Evolutionary conservation across 768 basidiomycete genomes (phyloP), one percentile per base, ranked within the genome.

Genomic region (Trametes cubensis): DNA sequence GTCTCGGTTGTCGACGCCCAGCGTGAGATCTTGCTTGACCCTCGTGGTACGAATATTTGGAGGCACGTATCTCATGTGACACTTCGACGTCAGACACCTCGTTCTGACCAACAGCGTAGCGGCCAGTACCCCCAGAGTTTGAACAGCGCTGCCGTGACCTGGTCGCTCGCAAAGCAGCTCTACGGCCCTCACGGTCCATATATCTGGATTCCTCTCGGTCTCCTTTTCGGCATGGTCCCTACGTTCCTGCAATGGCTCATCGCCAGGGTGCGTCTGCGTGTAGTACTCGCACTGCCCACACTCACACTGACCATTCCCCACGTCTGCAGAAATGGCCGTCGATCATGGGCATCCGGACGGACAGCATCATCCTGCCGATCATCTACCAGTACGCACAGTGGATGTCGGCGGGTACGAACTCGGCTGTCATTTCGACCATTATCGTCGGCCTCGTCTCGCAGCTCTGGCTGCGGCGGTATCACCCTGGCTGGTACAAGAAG

Each of bases 401-500:
- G 66, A 73, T 85, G 64, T 79, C 78, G 62, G 79, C 80, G 41
- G 84, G 84, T n/a, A 83, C 83, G 67, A 86, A 84, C 74, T 81
- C 79, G 18, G 79, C 77, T 3, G 74, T 82, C 11, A 76, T 78
- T 67, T 76, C 66, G 45, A 75, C 76, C 2, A 79, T 82, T 70
- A 64, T 71, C 28, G 63, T 81, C 34, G 80, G 78, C 20, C 72
- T 80, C 21, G 75, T 80, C 58, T 81, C 80, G 5, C 81, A 81
- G 65, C 61, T 74, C 25, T 88, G 83, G 83, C 66, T 88, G 21
- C 76, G 86, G 38, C 79, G 73, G 41, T 80, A 81, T 61, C 76
- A 85, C 59, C 85, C 88, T 1, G 79, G 80, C 15, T 90, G 87
- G 87, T 90, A 86, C 73, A 81, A 82, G 67, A 77, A 78, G 66